Evolutionary conservation across 257 asterid species (phyloP), one percentile per base, ranked within the genome.

Genomic region (Anisodus acutangulus): DNA sequence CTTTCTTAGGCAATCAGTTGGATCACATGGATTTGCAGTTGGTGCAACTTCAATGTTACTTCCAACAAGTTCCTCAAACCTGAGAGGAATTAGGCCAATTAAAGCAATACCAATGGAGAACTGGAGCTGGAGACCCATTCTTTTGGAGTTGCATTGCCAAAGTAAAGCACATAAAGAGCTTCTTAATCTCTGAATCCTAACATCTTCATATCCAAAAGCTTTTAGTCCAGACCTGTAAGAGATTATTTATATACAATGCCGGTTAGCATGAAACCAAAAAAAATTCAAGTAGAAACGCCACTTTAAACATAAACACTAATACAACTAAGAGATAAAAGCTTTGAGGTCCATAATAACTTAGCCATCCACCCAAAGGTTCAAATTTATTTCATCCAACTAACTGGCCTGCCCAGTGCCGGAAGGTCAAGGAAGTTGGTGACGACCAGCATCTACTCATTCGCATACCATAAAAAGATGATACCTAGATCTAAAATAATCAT

Each of bases 171-270:
- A 89, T 43, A 96, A 82, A 86, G 89, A 80, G 69, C 81, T 85
- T 83, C 93, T 90, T 82, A 97, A 83, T 81, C 84, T 89, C 90
- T 90, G 66, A 60, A 97, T 89, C 80, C 91, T 85, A 49, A 82
- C 9, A 71, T 93, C 94, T 71, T 88, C 92, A 54, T 86, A 92
- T 85, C 98, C 98, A 59, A 86, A 82, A 57, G 91, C 91, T 82
- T 83, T 71, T 76, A 92, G 87, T 79, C 98, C 99, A 85, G 85
- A 82, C 92, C 99, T 96, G 94, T 85, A 85, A 78, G 78, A 74
- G 12, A 81, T 58, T 26, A 35, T 58, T 35, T 63, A 81, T 53
- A 62, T 31, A 63, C 62, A 81, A 62, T 45, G 62, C 37, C 13
- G 8, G 22, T 41, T 69, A 62, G 84, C 62, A 62, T 59, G 83